Evolutionary conservation across 352 stramenopile species (phyloP).

Genomic region (Sclerospora graminicola): DNA sequence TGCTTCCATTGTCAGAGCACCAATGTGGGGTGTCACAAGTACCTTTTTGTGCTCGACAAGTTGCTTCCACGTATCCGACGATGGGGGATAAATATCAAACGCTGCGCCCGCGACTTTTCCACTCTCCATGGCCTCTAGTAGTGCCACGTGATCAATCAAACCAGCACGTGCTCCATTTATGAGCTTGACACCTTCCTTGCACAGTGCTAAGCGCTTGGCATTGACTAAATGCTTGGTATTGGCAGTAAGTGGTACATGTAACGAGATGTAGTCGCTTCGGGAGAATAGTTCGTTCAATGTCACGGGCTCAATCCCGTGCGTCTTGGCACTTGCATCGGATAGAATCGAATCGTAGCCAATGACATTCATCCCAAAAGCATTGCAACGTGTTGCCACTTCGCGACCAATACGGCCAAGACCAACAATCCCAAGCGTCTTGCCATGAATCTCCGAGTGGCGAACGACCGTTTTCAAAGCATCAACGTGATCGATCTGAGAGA

Average conservation of each 20-base stretch:
- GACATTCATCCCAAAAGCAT: constrained; percentile 90
- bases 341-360: constrained; percentile 91
- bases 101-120: constrained; percentile 67
- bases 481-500: constrained; percentile 28
- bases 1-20: constrained; percentile 89
- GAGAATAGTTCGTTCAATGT: constrained; percentile 80
- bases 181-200: constrained; percentile 89
- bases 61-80: constrained; percentile 42
- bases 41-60: constrained; percentile 87
- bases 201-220: constrained; percentile 59
- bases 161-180: constrained; percentile 92
- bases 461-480: constrained; percentile 4
- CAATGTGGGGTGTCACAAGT: constrained; percentile 91
- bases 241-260: constrained; percentile 95
- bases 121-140: constrained; percentile 81
- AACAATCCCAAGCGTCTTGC: constrained; percentile 76
- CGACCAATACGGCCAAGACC: constrained; percentile 91
- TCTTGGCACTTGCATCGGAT: constrained; percentile 72
- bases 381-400: constrained; percentile 88
- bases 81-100: constrained; percentile 63
- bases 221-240: constrained; percentile 89
- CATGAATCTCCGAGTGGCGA: constrained; percentile 53
- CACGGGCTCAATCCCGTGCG: constrained; percentile 77
- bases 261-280: constrained; percentile 92
- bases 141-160: constrained; percentile 87